Evolutionary conservation across 2,329 filamentous ascomycete genomes (phyloP).

Genomic region (Boeremia exigua): DNA sequence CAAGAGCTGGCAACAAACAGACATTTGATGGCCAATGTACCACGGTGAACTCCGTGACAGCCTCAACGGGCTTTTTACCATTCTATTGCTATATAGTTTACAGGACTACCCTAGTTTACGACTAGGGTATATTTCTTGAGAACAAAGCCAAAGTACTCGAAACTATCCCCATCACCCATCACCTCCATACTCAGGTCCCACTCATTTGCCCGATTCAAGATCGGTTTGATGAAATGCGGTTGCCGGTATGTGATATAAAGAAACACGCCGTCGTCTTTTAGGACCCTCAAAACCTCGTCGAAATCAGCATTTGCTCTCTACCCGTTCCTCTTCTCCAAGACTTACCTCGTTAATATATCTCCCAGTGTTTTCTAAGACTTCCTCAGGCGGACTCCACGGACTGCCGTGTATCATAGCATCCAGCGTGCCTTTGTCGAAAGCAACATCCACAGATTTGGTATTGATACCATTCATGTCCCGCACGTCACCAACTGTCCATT

Average conservation of each 20-base stretch:
- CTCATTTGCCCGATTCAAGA: slow-evolving; percentile 28
- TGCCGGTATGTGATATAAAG: slow-evolving; percentile 54
- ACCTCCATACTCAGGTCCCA: slow-evolving; percentile 32
- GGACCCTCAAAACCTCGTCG: slow-evolving; percentile 53
- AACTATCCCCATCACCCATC: slow-evolving; percentile 20
- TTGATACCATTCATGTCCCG: slow-evolving; percentile 55
- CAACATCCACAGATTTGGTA: slow-evolving; percentile 57
- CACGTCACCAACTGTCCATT: slow-evolving; percentile 54
- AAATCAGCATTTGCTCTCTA: too few species aligned
- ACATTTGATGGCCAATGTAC: too few species aligned
- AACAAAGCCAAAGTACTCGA: slow-evolving; percentile 17
- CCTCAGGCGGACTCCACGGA: slow-evolving; percentile 59
- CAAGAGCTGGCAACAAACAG: too few species aligned
- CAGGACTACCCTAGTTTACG: too few species aligned
- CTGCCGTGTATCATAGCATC: slow-evolving; percentile 64
- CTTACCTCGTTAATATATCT: slow-evolving; percentile 59
- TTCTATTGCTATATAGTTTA: too few species aligned
- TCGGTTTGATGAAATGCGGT: slow-evolving; percentile 40
- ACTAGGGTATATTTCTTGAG: slow-evolving; percentile 5
- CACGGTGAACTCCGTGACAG: too few species aligned
- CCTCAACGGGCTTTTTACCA: too few species aligned
- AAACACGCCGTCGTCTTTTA: slow-evolving; percentile 58
- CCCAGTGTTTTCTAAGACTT: slow-evolving; percentile 56
- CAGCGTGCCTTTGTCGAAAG: slow-evolving; percentile 64
- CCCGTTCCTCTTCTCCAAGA: not conserved